A percentile compares a stretch with the other conserved stretches of the same genome.
Conservation (phyloP, 129 eudicot genomes). For the Arctium minus region DNA sequence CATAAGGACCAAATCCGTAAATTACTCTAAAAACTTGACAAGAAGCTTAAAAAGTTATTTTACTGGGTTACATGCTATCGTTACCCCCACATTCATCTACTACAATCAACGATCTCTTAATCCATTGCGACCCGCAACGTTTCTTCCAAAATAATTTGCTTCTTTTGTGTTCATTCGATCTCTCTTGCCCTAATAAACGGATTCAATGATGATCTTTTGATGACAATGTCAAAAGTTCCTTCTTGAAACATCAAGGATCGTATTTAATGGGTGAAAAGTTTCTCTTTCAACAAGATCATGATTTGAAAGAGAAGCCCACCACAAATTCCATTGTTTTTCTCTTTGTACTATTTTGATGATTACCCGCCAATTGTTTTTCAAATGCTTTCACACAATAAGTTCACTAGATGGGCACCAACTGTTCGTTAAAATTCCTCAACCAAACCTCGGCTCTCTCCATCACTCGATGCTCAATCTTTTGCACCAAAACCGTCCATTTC, state of each 20-base stretch:
- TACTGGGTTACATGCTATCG: too few relatives aligned
- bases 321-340: background rate
- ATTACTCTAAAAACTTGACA: too few relatives aligned
- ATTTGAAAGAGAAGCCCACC: background rate
- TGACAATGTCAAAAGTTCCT: background rate
- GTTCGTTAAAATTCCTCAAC: conserved; percentile 61
- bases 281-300: background rate
- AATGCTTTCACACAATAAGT: background rate
- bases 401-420: conserved; percentile 49
- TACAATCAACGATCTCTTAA: background rate
- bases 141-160: background rate
- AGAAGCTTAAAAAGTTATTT: too few relatives aligned
- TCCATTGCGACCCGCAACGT: background rate
- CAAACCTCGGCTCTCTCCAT: conserved; percentile 24
- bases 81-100: background rate
- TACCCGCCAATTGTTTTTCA: conserved; percentile 48
- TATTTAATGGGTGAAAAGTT: background rate
- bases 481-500: conserved; percentile 38
- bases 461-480: conserved; percentile 57
- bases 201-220: background rate
- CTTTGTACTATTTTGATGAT: conserved; percentile 38
- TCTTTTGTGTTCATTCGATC: background rate
- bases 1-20: too few relatives aligned
- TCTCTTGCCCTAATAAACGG: background rate
- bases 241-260: background rate